Evolutionary conservation across 495 filamentous ascomycete species (phyloP), one percentile per base, ranked within the genome.

Genomic region (Talaromyces liani): DNA sequence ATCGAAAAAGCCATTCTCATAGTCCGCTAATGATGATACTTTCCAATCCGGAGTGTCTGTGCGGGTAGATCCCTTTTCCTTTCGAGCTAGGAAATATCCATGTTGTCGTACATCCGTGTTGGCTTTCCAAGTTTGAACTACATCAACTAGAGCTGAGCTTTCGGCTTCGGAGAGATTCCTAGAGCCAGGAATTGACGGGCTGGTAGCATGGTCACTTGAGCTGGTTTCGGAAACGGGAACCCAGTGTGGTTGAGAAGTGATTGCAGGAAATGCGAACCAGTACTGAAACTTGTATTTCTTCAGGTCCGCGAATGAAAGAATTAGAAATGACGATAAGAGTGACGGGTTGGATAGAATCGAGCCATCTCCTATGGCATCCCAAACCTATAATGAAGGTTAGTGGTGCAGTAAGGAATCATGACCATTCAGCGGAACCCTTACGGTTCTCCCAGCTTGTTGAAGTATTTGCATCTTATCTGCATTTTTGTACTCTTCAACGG

Each of bases 261-360:
- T 80, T 53, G 94, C 91, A 16, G 94, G 94, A 70, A 94, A 98
- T 1, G 86, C 94, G 73, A 97, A 97, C 85, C 93, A 93, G 74
- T 97, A 96, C 27, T 87, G 89, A 68, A 98, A 97, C 61, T 84
- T 88, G 76, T 97, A 97, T 70, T 92, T 96, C 77, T 98, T 98
- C 24, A 98, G 80, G 72, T 98, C 91, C 54, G 94, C 93, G 73
- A 91, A 98, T n/a, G 91, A 96, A 54, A 97, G 85, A 49, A 94
- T 85, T 7, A 87, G 77, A 74, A 97, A 98, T 8, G 89, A 92
- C 1, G 91, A 84, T 18, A 98, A 85, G 9, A 98, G 80, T 31
- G 93, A 96, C 12, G 95, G 94, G 33, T 91, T 90, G 10, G 91
- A 93, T 73, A 93, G 97, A 66, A 98, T 97, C 6, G 91, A 95